These are phyloP conservation scores for Musa troglodytarum DNA, from an alignment of 176 grass and related monocot genomes.

Conservation along the genomic window DNA sequence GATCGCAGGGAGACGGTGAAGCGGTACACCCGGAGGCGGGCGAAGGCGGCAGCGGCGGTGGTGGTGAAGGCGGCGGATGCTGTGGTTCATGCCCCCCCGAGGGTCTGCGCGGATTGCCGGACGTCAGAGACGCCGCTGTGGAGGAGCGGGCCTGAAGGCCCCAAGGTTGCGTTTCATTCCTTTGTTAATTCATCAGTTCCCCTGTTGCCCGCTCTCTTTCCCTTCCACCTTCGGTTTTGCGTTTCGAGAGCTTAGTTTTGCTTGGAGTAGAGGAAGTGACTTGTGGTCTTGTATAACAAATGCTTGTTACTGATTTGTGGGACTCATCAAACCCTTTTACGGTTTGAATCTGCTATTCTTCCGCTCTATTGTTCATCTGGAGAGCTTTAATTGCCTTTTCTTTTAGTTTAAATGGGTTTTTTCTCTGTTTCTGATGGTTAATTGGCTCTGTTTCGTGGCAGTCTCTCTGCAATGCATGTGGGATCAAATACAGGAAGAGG, in stretches of 20 bases:
- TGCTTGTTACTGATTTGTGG: neutral
- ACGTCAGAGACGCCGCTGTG: slow-evolving; percentile 39
- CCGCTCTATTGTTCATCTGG: neutral
- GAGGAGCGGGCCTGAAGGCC: slow-evolving; percentile 31
- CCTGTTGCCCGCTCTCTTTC: neutral
- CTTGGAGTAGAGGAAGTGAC: neutral
- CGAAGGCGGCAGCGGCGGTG: neutral
- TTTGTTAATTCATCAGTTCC: neutral
- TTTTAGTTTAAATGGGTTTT: neutral
- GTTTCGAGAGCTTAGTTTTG: neutral
- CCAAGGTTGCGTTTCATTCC: slow-evolving; percentile 22
- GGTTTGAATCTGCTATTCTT: too few species aligned
- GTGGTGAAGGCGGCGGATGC: neutral
- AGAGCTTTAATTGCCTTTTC: neutral
- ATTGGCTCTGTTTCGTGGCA: neutral
- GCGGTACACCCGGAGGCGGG: slow-evolving; percentile 8
- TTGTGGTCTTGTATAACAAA: neutral
- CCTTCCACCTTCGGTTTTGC: neutral
- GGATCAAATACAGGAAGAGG: slow-evolving; percentile 40
- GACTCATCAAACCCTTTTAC: too few species aligned
- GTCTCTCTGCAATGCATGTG: slow-evolving; percentile 50
- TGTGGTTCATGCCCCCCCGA: neutral
- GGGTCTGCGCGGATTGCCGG: slow-evolving; percentile 28
- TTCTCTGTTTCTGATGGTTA: neutral
- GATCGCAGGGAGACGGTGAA: neutral